phyloP scores from a whole-genome alignment of 176 grass and related monocot species.

The bread wheat (Triticum aestivum) region IWGSC_CS_RefSeq_v2.1 NC_057806.1:7941249-7941748 shows the following conservation, averaged over 20 bases:
- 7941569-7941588: no score
- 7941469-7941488: background rate
- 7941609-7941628: no score
- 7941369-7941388: background rate
- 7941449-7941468: slow-evolving; percentile 21
- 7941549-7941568: background rate
- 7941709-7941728: background rate
- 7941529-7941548: background rate
- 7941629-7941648: slow-evolving; percentile 41
- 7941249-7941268: no score
- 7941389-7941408: background rate
- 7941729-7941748: slow-evolving; percentile 18
- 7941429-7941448: slow-evolving; percentile 3
- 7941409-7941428: background rate
- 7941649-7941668: slow-evolving; percentile 42
- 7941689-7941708: slow-evolving; percentile 5
- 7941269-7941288: background rate
- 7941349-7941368: background rate
- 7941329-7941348: background rate
- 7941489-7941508: slow-evolving; percentile 26
- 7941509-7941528: background rate
- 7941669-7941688: slow-evolving; percentile 51
- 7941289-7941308: background rate
- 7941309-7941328: background rate
- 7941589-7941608: no score